Evolutionary conservation across 2,329 filamentous ascomycete species (phyloP).

Genomic region (Aspergillus thermomutatus): DNA sequence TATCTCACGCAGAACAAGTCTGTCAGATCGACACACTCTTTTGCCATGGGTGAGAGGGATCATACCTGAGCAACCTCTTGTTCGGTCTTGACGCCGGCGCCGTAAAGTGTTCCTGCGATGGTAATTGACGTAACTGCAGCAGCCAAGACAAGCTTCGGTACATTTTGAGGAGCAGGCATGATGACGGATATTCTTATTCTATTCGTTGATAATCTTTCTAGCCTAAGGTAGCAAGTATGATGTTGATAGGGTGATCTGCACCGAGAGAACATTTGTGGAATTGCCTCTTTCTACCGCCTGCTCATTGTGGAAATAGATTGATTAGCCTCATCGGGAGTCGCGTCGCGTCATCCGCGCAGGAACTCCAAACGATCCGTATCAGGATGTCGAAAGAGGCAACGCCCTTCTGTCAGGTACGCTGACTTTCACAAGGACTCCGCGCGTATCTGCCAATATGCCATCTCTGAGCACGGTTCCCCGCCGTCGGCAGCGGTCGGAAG

Average conservation of each 20-base stretch:
- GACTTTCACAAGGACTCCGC: too few species aligned
- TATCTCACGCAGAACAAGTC: slow-evolving; percentile 19
- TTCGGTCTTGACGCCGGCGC: slow-evolving; percentile 56
- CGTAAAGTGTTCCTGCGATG: slow-evolving; percentile 57
- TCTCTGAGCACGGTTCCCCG: slow-evolving; percentile 21
- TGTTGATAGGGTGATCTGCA: neutral
- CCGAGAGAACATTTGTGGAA: slow-evolving; percentile 6
- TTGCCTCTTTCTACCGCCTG: slow-evolving; percentile 25
- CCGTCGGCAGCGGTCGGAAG: slow-evolving; percentile 27
- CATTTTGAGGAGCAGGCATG: slow-evolving; percentile 31
- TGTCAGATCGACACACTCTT: neutral
- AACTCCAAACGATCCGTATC: neutral
- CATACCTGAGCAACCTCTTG: slow-evolving; percentile 52
- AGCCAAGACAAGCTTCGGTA: slow-evolving; percentile 53
- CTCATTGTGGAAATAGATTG: slow-evolving; percentile 15
- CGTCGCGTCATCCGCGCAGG: slow-evolving; percentile 27
- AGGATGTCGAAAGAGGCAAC: neutral
- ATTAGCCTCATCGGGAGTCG: slow-evolving; percentile 8
- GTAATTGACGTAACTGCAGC: slow-evolving; percentile 55
- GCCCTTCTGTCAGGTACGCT: slow-evolving; percentile 6
- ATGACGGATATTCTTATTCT: slow-evolving; percentile 5
- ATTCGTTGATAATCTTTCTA: neutral
- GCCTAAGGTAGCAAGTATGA: neutral
- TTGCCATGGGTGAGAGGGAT: neutral
- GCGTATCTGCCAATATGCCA: slow-evolving; percentile 23